Conservation (phyloP, 1,284 basidiomycete species). For the Tilletia setariae region DNA sequence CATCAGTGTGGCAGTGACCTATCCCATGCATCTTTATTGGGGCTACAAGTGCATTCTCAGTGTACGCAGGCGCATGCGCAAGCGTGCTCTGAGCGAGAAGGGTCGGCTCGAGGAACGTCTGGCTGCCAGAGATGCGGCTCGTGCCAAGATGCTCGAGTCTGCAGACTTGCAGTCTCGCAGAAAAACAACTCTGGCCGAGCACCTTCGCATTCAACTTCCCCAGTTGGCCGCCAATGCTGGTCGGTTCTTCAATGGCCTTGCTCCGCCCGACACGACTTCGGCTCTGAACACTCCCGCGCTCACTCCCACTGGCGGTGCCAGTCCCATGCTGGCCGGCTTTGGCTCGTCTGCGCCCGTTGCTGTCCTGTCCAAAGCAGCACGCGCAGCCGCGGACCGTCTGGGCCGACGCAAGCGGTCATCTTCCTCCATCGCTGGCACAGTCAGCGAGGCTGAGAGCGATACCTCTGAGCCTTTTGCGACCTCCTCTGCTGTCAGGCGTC, state of each 20-base stretch:
- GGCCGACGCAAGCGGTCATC: background rate
- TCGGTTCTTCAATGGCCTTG: slow-evolving; percentile 41
- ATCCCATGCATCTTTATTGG: slow-evolving; percentile 53
- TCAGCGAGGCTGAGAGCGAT: background rate
- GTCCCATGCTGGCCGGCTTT: slow-evolving; percentile 36
- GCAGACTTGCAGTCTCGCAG: background rate
- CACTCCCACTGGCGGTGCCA: slow-evolving; percentile 36
- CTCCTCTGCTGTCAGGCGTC: background rate
- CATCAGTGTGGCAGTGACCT: slow-evolving; percentile 35
- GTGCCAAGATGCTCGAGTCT: background rate
- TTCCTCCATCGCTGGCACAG: background rate
- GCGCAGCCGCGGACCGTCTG: background rate
- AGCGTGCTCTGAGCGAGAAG: slow-evolving; percentile 33
- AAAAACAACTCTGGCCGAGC: background rate
- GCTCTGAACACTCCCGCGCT: slow-evolving; percentile 48
- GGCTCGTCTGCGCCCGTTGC: slow-evolving; percentile 35
- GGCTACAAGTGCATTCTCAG: slow-evolving; percentile 51
- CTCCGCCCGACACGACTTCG: slow-evolving; percentile 38
- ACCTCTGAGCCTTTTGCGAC: background rate
- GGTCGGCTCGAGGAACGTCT: background rate
- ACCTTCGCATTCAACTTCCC: slow-evolving; percentile 13
- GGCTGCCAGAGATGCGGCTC: background rate
- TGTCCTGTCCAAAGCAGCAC: background rate
- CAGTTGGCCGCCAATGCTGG: slow-evolving; percentile 34
- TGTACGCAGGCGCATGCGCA: slow-evolving; percentile 45